Base-by-base conservation (phyloP, 441 rosid genomes). In the Pelargonium myrrhifolium region DNA sequence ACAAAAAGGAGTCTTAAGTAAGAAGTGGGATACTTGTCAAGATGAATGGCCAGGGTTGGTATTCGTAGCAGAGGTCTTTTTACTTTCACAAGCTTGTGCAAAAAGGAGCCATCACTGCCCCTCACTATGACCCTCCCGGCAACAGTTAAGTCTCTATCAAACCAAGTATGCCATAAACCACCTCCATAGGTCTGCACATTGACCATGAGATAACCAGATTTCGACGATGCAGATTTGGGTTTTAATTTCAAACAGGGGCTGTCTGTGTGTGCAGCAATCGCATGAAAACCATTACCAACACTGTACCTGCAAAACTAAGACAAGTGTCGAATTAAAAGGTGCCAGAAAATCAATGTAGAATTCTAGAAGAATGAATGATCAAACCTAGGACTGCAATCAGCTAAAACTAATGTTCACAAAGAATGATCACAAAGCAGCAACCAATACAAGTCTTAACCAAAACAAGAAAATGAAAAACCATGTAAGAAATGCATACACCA, bases 151-250 rank as follows among this genome's bases (percentile, higher is more conserved):
- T 93, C 98, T 72, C 98, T 83, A 75, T 90, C 97, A 71, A 93
- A 93, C 98, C 98, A 93, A 12, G 98, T 93, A 61, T 93, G 94
- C 98, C 98, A 93, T 74, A 93, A 81, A 76, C 97, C 98, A 78
- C 89, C 86, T 18, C 98, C 98, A 73, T 93, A 93, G 24, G 96
- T 90, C 78, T 93, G 97, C 77, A 93, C 97, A 77, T 87, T 89
- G 60, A 90, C 94, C 94, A 90, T 90, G 63, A 90, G 81, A 74
- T 84, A 90, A 62, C 87, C 84, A 66, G 97, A 87, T 68, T 89
- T 90, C 18, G 89, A 81, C 28, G 96, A 90, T 9, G 96, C 94
- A 9, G 96, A 93, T 68, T 86, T 89, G 0, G 98, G 97, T 64
- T 93, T 93, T 76, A 93, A 80, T 79, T 93, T 90, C 70, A 93